Base-by-base conservation (phyloP, 805 yeast species). In the Sugiyamaella boreocaroliniensis region DNA sequence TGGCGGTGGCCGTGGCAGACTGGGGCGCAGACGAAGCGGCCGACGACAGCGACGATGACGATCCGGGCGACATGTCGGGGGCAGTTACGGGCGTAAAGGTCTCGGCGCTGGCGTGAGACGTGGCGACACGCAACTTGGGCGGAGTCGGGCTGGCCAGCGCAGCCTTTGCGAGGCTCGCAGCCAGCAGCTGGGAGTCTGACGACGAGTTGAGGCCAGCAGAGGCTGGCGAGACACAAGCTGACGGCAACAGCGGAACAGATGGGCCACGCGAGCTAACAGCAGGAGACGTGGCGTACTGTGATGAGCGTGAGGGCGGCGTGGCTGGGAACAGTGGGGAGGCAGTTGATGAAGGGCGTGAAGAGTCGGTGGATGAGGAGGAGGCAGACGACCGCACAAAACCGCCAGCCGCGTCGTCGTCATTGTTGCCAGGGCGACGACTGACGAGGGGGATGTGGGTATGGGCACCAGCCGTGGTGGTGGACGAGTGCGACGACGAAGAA, bases 361-460 rank as follows among this genome's bases (percentile, higher is more conserved):
- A 20, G 12, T n/a, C 15, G 18, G 46, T 7, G 4, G 46, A 19
- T 32, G 26, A 22, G 6, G 26, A 22, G 26, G 26, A 22, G 37
- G n/a, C n/a, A 32, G 37, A 11, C 37, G 37, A 32, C n/a, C n/a
- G 37, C 8, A 19, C 19, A 16, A 45, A 16, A 8, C 10, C n/a
- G 29, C 41, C 48, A 37, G 48, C 48, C 40, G 37, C n/a, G 37
- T 14, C 37, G 37, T 32, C 37, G 37, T 32, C 37, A 32, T 32
- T 7, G 48, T 45, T 45, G 15, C 48, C 48, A 15, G 48, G 32
- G 32, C 48, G 48, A 45, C 48, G 29, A 34, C 32, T 19, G 46
- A n/a, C 41, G 22, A 29, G 40, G 14, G 48, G 48, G 15, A 45
- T 45, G 48, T 45, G 48, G 48, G 48, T 45, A 45, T 45, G 48